These are phyloP conservation scores for Huiozyma naganishii DNA, from an alignment of 805 yeast species.

Conservation along the genomic window DNA sequence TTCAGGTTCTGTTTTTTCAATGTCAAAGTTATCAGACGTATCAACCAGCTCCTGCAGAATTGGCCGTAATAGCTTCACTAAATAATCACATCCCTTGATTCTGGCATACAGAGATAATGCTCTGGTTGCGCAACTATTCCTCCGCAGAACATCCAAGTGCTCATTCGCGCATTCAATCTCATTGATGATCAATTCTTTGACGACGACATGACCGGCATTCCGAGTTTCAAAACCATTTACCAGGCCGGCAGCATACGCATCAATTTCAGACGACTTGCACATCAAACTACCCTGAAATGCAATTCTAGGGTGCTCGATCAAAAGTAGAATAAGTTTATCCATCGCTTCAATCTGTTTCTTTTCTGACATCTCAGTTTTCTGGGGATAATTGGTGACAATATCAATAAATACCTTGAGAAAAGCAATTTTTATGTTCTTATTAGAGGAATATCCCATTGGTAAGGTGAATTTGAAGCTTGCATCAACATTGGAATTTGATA, in stretches of 20 bases:
- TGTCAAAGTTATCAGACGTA: slow-evolving; percentile 45
- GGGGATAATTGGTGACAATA: slow-evolving; percentile 33
- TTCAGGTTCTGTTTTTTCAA: slow-evolving; percentile 36
- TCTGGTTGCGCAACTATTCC: slow-evolving; percentile 71
- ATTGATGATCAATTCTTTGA: slow-evolving; percentile 41
- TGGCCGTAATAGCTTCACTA: slow-evolving; percentile 41
- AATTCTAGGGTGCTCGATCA: slow-evolving; percentile 32
- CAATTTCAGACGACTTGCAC: slow-evolving; percentile 59
- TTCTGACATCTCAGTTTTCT: slow-evolving; percentile 18
- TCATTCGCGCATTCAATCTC: slow-evolving; percentile 50
- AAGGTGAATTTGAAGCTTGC: slow-evolving; percentile 65
- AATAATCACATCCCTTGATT: slow-evolving; percentile 46
- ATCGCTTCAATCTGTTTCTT: slow-evolving; percentile 10
- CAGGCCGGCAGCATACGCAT: slow-evolving; percentile 53
- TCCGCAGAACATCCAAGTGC: slow-evolving; percentile 60
- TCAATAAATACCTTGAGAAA: slow-evolving; percentile 67
- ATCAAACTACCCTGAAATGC: slow-evolving; percentile 43
- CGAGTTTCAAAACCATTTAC: slow-evolving; percentile 40
- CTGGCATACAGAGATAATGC: slow-evolving; percentile 59
- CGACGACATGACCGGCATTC: slow-evolving; percentile 32
- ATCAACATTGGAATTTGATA: slow-evolving; percentile 59
- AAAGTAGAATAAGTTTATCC: slow-evolving; percentile 16
- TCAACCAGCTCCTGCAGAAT: slow-evolving; percentile 42
- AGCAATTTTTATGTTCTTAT: slow-evolving; percentile 51
- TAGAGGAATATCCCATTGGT: slow-evolving; percentile 65